A percentile compares a stretch with the other conserved stretches of the same genome.
Evolutionary conservation across 768 basidiomycete genomes (phyloP).

Genomic region (Tulasnella calospora): DNA sequence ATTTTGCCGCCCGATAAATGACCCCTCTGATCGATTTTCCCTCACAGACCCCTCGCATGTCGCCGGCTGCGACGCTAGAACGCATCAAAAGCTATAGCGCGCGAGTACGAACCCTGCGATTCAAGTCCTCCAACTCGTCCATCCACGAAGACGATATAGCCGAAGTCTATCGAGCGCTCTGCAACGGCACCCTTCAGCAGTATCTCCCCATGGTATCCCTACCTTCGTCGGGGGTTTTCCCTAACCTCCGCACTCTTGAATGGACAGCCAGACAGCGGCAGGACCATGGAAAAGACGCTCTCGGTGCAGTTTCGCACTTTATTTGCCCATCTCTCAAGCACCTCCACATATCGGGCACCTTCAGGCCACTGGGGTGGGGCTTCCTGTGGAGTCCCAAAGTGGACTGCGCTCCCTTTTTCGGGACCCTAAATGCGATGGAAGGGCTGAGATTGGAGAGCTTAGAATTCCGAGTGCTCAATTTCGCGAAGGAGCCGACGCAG

Average conservation of each 20-base stretch:
- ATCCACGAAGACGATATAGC: background rate
- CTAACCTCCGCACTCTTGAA: background rate
- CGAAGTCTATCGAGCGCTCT: background rate
- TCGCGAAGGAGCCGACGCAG: too few relatives aligned
- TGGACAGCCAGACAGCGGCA: background rate
- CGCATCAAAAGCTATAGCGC: background rate
- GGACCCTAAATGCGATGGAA: too few relatives aligned
- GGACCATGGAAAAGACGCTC: background rate
- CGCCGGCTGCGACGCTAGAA: background rate
- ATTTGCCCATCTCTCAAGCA: background rate
- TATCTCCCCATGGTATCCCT: background rate
- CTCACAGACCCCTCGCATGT: background rate
- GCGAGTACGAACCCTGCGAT: background rate
- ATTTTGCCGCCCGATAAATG: too few relatives aligned
- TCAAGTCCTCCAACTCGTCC: background rate
- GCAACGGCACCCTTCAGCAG: background rate
- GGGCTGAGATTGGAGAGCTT: too few relatives aligned
- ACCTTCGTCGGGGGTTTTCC: background rate
- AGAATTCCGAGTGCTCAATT: too few relatives aligned
- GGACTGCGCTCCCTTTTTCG: too few relatives aligned
- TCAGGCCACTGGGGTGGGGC: background rate
- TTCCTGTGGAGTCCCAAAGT: too few relatives aligned
- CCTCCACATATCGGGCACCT: background rate
- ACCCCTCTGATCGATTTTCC: too few relatives aligned
- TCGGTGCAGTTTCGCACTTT: background rate